Conservation (phyloP, 139 green algal genomes). For the Nannochloris sp. region DNA sequence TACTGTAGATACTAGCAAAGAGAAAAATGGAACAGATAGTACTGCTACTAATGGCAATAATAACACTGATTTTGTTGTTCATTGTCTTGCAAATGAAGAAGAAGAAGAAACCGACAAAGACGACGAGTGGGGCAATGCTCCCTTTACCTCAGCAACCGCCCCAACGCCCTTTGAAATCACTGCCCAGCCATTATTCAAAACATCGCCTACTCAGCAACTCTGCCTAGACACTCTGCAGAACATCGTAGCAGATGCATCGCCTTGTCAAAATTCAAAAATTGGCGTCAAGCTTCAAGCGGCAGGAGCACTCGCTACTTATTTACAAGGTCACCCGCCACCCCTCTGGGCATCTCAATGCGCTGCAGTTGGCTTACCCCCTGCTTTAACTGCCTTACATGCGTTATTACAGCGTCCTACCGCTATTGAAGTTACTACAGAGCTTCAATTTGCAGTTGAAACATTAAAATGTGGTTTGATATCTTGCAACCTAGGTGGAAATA, state of each 20-base stretch:
- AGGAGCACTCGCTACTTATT: not conserved
- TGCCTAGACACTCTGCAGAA: conserved; percentile 5
- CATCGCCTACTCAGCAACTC: conserved; percentile 1
- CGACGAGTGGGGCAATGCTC: conserved; percentile 1
- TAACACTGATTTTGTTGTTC: not conserved
- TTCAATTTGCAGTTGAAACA: conserved; percentile 7
- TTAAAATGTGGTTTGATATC: conserved; percentile 48
- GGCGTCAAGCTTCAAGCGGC: not conserved
- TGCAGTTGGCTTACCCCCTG: conserved; percentile 1
- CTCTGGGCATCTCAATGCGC: conserved; percentile 10
- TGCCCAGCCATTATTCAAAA: not conserved
- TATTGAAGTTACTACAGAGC: not conserved
- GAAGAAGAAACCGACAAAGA: not conserved
- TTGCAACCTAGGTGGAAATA: conserved; percentile 10
- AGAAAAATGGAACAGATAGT: not conserved
- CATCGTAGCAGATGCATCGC: too few species aligned
- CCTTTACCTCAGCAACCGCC: not conserved
- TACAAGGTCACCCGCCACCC: conserved; percentile 1
- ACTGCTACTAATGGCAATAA: not conserved
- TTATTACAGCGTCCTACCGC: conserved; percentile 1
- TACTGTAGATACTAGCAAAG: not conserved
- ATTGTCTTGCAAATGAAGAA: not conserved
- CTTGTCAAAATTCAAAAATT: too few species aligned
- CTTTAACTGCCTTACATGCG: not conserved
- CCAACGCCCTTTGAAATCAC: not conserved